Conservation (phyloP, 371 early-diverging fungal genomes). For the Mortierella polycephala region DNA sequence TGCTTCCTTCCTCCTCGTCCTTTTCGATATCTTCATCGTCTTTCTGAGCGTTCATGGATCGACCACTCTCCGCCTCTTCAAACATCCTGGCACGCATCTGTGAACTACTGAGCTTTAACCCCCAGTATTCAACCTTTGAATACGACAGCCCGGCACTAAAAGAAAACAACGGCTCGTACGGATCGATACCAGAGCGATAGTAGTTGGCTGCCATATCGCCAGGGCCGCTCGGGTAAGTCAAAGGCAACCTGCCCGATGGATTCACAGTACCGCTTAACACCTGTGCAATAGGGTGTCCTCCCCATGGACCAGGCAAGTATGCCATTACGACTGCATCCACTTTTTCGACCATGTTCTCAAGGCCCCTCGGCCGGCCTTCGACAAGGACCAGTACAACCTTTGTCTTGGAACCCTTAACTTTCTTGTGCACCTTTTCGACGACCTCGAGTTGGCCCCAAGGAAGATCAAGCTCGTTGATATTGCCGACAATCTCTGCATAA, state of each 20-base stretch:
- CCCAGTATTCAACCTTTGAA: constrained; percentile 61
- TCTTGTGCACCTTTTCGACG: constrained; percentile 26
- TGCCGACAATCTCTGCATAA: constrained; percentile 65
- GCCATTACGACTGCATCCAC: constrained; percentile 64
- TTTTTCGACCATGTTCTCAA: constrained; percentile 54
- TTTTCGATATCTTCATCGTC: neutral
- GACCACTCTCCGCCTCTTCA: neutral
- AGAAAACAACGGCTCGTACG: constrained; percentile 61
- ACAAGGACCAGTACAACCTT: constrained; percentile 64
- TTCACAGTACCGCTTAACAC: constrained; percentile 59
- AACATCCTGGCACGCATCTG: constrained; percentile 13
- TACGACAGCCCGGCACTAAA: constrained; percentile 76
- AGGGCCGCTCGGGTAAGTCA: constrained; percentile 67
- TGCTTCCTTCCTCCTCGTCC: neutral
- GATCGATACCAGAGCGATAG: constrained; percentile 38
- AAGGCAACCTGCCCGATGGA: constrained; percentile 61
- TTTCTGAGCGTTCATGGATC: neutral
- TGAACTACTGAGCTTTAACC: constrained; percentile 43
- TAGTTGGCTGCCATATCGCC: constrained; percentile 48
- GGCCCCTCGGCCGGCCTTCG: constrained; percentile 69
- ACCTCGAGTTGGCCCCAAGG: constrained; percentile 62
- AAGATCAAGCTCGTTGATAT: constrained; percentile 63
- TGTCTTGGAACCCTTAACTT: constrained; percentile 31
- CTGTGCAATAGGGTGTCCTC: constrained; percentile 65
- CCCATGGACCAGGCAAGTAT: constrained; percentile 71